These are phyloP conservation scores for Geotrichum australiense DNA, from an alignment of 1,139 yeast species.

Conservation along the genomic window DNA sequence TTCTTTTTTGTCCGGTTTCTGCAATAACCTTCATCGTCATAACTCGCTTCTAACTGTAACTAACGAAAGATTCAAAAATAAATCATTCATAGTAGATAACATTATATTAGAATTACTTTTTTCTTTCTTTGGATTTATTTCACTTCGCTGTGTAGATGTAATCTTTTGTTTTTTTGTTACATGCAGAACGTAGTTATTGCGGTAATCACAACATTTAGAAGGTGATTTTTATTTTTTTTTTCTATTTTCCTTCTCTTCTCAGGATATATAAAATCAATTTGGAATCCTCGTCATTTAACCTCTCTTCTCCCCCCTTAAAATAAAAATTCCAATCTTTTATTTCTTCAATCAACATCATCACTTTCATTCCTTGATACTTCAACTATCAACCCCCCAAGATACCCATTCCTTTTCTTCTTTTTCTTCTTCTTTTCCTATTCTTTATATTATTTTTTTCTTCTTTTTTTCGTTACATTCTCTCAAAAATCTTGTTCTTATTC, in stretches of 20 bases:
- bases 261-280: too few relatives aligned
- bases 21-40: too few relatives aligned
- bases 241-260: conserved; percentile 3
- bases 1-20: too few relatives aligned
- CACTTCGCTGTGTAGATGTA: background rate
- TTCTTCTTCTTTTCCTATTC: background rate
- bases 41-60: too few relatives aligned
- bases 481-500: background rate
- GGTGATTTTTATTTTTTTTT: background rate
- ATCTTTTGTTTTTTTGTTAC: background rate
- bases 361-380: background rate
- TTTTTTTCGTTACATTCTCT: background rate
- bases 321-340: too few relatives aligned
- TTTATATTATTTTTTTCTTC: conserved; percentile 1
- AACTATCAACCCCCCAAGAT: too few relatives aligned
- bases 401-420: background rate
- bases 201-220: background rate
- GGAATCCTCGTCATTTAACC: too few relatives aligned
- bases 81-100: too few relatives aligned
- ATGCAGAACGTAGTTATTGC: background rate
- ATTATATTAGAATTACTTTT: too few relatives aligned
- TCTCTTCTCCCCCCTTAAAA: too few relatives aligned
- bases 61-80: too few relatives aligned
- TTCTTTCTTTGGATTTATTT: background rate
- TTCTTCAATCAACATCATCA: background rate